Conservation (phyloP, 345 rosid genomes). For the Limnanthes douglasii region DNA sequence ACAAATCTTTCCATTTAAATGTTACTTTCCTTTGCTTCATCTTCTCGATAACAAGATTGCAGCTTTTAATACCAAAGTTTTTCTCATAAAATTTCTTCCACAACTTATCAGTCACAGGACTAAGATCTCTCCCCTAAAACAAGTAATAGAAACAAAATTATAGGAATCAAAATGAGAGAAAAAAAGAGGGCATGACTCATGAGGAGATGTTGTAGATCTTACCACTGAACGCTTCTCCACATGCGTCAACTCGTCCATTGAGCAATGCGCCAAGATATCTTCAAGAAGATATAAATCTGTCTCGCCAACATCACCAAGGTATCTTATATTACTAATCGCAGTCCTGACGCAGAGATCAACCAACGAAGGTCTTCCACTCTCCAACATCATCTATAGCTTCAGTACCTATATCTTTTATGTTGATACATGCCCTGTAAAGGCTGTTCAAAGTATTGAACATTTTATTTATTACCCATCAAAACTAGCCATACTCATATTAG, state of each 20-base stretch:
- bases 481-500: too few relatives aligned
- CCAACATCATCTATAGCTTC: too few relatives aligned
- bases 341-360: constrained; percentile 62
- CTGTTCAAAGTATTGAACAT: too few relatives aligned
- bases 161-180: too few relatives aligned
- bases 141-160: too few relatives aligned
- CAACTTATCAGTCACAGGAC: constrained; percentile 53
- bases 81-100: constrained; percentile 67
- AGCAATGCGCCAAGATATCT: constrained; percentile 54
- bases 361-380: constrained; percentile 64
- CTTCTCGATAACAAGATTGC: constrained; percentile 26
- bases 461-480: too few relatives aligned
- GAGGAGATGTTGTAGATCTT: too few relatives aligned
- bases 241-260: constrained; percentile 62
- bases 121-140: too few relatives aligned
- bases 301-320: constrained; percentile 83
- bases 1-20: constrained; percentile 50
- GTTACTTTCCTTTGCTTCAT: constrained; percentile 40
- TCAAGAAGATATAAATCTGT: constrained; percentile 65
- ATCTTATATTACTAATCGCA: constrained; percentile 41
- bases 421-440: too few relatives aligned
- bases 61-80: constrained; percentile 29
- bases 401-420: too few relatives aligned
- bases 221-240: constrained; percentile 56
- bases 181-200: too few relatives aligned